Percentiles rank a stretch among this genome's conserved stretches.
Evolutionary conservation across 805 yeast genomes (phyloP).

Genomic region (Blastobotrys mokoenaii): DNA sequence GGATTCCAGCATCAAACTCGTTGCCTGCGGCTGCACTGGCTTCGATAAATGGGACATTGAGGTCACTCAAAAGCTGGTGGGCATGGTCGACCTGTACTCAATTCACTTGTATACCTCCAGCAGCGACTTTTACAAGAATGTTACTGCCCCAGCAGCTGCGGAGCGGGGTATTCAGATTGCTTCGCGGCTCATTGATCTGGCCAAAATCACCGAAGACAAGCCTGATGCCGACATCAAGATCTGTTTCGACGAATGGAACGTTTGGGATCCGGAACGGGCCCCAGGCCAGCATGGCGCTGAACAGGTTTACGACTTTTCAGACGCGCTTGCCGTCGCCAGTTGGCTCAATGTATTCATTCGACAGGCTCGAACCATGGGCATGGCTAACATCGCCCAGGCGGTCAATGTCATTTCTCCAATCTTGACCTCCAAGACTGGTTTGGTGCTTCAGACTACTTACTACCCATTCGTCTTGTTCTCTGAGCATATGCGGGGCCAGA

Average conservation of each 20-base stretch:
- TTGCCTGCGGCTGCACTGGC: conserved; percentile 30
- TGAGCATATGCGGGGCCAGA: conserved; percentile 28
- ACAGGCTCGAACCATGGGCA: conserved; percentile 26
- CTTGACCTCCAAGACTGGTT: conserved; percentile 23
- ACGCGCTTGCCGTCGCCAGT: conserved; percentile 30
- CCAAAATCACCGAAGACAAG: conserved; percentile 20
- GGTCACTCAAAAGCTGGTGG: conserved; percentile 23
- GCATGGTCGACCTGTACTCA: conserved; percentile 27
- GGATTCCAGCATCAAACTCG: conserved; percentile 24
- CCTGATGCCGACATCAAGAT: conserved; percentile 20
- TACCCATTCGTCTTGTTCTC: conserved; percentile 26
- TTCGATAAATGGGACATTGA: conserved; percentile 27
- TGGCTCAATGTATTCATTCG: conserved; percentile 31
- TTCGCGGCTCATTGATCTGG: conserved; percentile 25
- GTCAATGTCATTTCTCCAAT: conserved; percentile 33
- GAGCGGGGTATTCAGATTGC: conserved; percentile 29
- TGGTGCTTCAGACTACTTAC: conserved; percentile 28
- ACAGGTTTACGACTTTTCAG: conserved; percentile 27
- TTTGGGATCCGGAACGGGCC: conserved; percentile 30
- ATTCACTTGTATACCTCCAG: conserved; percentile 29
- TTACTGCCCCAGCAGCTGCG: conserved; percentile 27
- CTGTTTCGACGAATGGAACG: conserved; percentile 33
- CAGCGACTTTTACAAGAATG: conserved; percentile 24
- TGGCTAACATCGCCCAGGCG: conserved; percentile 31
- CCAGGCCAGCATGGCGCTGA: conserved; percentile 29